Percentiles rank a stretch among this genome's conserved stretches.
Evolutionary conservation across 2,329 filamentous ascomycete species (phyloP).

Genomic region (Mycosphaerella sp.): DNA sequence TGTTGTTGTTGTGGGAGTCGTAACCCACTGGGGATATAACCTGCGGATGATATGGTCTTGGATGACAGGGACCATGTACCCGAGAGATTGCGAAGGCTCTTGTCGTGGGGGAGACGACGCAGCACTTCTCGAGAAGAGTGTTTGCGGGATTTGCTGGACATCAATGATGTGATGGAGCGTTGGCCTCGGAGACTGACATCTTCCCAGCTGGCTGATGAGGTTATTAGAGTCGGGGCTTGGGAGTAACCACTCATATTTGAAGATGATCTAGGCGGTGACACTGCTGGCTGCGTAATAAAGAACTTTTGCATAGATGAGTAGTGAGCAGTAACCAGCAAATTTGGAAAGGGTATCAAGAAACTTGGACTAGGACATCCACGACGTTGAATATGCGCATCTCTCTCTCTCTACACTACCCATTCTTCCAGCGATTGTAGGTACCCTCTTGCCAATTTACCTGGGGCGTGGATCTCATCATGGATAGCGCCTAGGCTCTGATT

Average conservation of each 20-base stretch:
- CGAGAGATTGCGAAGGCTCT: constrained; percentile 7
- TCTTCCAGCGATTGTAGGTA: background rate
- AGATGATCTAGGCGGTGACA: background rate
- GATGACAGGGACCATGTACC: constrained; percentile 7
- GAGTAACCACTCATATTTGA: background rate
- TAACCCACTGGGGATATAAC: constrained; percentile 1
- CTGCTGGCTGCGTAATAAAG: too few relatives aligned
- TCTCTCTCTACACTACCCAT: background rate
- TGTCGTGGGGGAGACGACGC: too few relatives aligned
- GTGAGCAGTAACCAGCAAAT: too few relatives aligned
- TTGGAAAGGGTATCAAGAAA: background rate
- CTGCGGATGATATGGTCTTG: background rate
- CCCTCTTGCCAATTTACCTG: background rate
- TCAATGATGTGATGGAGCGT: background rate
- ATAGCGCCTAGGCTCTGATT: too few relatives aligned
- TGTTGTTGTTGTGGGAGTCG: constrained; percentile 4
- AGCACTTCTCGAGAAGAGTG: constrained; percentile 3
- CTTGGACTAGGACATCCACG: too few relatives aligned
- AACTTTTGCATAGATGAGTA: too few relatives aligned
- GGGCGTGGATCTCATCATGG: background rate
- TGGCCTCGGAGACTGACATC: background rate
- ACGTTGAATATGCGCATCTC: background rate
- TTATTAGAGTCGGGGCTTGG: background rate
- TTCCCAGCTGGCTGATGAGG: background rate
- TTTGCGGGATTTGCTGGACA: background rate